A percentile compares a stretch with the other conserved stretches of the same genome.
phyloP scores from a whole-genome alignment of 1,284 basidiomycete genomes.

The Puccinia polysora region DNA sequence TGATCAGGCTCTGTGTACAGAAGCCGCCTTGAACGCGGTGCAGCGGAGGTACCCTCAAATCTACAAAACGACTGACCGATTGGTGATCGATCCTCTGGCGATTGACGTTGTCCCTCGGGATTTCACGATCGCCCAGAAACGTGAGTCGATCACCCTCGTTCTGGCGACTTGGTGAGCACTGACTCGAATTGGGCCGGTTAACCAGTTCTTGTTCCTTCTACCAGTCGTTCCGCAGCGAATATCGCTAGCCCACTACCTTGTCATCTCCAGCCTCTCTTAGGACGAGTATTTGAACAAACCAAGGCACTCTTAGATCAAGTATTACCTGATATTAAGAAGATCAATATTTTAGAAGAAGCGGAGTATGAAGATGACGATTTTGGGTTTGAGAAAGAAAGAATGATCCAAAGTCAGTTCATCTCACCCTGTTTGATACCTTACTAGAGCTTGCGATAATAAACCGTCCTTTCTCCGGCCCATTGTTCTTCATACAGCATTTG shows the following conservation, averaged over 20 bases:
- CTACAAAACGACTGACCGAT: conserved; percentile 81
- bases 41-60: conserved; percentile 96
- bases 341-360: conserved; percentile 75
- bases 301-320: conserved; percentile 62
- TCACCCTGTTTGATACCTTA: not conserved
- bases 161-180: not conserved
- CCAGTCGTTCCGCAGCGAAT: conserved; percentile 81
- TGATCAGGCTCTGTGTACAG: conserved; percentile 91
- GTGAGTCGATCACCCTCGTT: conserved; percentile 57
- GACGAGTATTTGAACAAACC: conserved; percentile 65
- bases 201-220: conserved; percentile 84
- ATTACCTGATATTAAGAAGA: conserved; percentile 53
- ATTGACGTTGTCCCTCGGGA: conserved; percentile 83
- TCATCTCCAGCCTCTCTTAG: conserved; percentile 78
- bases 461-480: not conserved
- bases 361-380: conserved; percentile 65
- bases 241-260: conserved; percentile 75
- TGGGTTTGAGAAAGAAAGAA: conserved; percentile 59
- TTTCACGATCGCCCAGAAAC: conserved; percentile 96
- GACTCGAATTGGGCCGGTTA: not conserved
- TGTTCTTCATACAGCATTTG: conserved; percentile 66
- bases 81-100: conserved; percentile 77
- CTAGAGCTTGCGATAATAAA: not conserved
- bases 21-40: conserved; percentile 92
- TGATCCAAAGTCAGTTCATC: conserved; percentile 68